phyloP scores from a whole-genome alignment of 768 basidiomycete genomes.

The Atractiella rhizophila region DNA sequence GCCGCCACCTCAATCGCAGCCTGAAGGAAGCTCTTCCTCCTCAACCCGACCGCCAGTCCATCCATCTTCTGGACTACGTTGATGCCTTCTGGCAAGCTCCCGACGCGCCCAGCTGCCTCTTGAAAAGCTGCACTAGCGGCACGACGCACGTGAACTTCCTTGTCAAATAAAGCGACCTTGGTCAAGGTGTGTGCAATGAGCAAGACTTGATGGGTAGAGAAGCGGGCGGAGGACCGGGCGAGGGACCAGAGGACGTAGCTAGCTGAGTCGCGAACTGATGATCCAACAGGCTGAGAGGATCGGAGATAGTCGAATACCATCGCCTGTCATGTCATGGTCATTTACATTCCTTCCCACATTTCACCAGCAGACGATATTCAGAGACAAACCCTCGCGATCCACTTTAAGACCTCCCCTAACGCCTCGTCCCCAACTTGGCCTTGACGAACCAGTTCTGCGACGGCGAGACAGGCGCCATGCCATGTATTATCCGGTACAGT shows the following conservation, averaged over 20 bases:
- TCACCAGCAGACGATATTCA: no score
- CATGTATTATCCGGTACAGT: slow-evolving; percentile 62
- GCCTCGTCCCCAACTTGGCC: slow-evolving; percentile 33
- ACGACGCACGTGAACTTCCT: slow-evolving; percentile 77
- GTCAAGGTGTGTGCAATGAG: slow-evolving; percentile 45
- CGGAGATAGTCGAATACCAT: slow-evolving; percentile 75
- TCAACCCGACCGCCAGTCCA: no score
- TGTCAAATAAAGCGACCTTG: slow-evolving; percentile 63
- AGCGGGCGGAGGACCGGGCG: slow-evolving; percentile 37
- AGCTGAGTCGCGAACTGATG: slow-evolving; percentile 80
- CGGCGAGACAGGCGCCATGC: slow-evolving; percentile 81
- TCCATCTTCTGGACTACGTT: no score
- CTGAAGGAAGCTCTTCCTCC: no score
- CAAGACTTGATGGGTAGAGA: slow-evolving; percentile 30
- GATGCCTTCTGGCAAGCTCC: no score
- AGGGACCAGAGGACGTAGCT: slow-evolving; percentile 88
- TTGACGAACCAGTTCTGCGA: slow-evolving; percentile 73
- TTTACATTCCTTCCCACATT: no score
- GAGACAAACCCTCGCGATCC: slow-evolving; percentile 46
- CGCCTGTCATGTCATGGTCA: slow-evolving; percentile 29
- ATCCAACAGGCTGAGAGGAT: slow-evolving; percentile 77
- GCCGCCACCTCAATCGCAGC: no score
- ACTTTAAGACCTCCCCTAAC: slow-evolving; percentile 41
- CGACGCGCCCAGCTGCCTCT: slow-evolving; percentile 82
- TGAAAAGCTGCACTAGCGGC: slow-evolving; percentile 96